phyloP scores from a whole-genome alignment of 805 yeast species.

The Cyberlindnera mrakii region DNA sequence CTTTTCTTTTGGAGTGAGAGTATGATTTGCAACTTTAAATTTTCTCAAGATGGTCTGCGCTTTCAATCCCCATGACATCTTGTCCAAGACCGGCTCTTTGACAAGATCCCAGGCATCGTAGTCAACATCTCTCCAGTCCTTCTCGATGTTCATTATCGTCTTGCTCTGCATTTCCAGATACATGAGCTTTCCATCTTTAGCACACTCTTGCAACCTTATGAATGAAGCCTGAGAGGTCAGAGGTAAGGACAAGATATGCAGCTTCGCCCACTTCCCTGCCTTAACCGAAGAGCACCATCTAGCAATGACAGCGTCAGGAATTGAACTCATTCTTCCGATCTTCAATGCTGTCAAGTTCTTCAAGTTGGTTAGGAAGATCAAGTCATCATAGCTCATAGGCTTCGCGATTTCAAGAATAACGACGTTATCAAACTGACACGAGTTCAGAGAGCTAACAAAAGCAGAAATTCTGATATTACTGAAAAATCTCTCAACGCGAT shows the following conservation, averaged over 20 bases:
- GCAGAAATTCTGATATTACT: conserved; percentile 18
- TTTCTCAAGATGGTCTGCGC: conserved; percentile 8
- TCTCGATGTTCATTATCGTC: conserved; percentile 6
- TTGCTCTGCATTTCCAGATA: conserved; percentile 15
- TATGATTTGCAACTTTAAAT: conserved; percentile 3
- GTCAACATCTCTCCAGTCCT: conserved; percentile 17
- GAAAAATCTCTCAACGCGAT: conserved; percentile 31
- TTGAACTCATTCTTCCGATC: conserved; percentile 5
- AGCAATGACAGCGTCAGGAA: conserved; percentile 17
- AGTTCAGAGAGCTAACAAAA: conserved; percentile 11
- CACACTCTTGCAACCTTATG: conserved; percentile 13
- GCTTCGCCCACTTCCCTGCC: conserved; percentile 17
- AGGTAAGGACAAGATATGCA: conserved; percentile 19
- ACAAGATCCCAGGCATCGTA: conserved; percentile 12
- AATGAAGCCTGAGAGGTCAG: conserved; percentile 13
- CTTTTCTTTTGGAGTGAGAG: conserved; percentile 2
- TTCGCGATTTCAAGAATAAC: conserved; percentile 16
- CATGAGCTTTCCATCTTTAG: conserved; percentile 9
- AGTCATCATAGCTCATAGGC: conserved; percentile 11
- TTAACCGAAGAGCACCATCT: conserved; percentile 21
- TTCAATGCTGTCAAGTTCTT: conserved; percentile 15
- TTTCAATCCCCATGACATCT: conserved; percentile 19
- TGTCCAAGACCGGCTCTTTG: conserved; percentile 4
- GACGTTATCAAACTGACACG: conserved; percentile 11
- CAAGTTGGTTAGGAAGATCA: conserved; percentile 15